phyloP scores from a whole-genome alignment of 2,329 filamentous ascomycete genomes.

The Clonostachys rosea region DNA sequence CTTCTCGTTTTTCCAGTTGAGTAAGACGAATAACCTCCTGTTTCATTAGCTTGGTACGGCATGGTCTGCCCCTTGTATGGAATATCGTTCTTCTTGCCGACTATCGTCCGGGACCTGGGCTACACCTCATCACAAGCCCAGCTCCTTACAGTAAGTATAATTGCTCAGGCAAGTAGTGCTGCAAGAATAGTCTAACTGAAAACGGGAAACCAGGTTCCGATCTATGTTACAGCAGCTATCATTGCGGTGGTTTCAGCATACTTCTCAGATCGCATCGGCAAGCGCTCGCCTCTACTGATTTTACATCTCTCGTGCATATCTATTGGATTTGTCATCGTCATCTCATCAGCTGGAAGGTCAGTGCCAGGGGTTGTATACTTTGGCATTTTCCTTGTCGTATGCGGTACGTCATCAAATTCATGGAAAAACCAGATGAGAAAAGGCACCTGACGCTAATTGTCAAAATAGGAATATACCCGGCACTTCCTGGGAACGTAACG shows the following conservation, averaged over 20 bases:
- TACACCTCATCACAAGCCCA: constrained; percentile 55
- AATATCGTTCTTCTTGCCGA: constrained; percentile 56
- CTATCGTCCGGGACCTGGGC: constrained; percentile 56
- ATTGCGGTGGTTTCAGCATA: constrained; percentile 49
- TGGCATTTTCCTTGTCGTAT: no score
- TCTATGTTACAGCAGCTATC: constrained; percentile 58
- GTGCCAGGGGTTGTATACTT: no score
- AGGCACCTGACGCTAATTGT: no score
- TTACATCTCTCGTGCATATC: no score
- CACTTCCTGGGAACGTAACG: constrained; percentile 71
- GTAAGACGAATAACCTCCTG: no score
- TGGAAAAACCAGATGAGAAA: no score
- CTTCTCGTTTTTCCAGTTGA: constrained; percentile 20
- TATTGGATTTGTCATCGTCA: no score
- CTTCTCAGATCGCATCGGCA: constrained; percentile 47
- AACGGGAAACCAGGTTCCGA: constrained; percentile 30
- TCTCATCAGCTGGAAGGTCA: no score
- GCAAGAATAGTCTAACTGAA: no score
- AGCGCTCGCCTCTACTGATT: constrained; percentile 17
- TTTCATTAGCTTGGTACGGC: constrained; percentile 28
- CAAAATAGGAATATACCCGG: constrained; percentile 65
- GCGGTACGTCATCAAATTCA: no score
- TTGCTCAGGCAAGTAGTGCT: no score
- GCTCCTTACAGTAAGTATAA: constrained; percentile 44
- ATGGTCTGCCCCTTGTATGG: constrained; percentile 44